Evolutionary conservation across 2,329 filamentous ascomycete genomes (phyloP).

Genomic region (Ophiostoma angusticollis): DNA sequence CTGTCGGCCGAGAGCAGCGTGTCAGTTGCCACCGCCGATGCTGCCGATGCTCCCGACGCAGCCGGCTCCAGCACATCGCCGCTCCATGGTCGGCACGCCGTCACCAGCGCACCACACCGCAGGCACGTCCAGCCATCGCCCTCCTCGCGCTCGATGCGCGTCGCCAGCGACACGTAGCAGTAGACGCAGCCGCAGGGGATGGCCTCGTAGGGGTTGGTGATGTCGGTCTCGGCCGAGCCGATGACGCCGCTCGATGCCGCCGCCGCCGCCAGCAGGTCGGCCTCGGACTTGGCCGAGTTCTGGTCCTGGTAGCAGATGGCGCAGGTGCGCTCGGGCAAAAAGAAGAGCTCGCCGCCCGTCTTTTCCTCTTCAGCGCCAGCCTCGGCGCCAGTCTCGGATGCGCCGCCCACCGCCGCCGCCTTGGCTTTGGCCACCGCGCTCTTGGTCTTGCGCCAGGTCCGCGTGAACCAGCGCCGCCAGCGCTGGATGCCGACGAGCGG

Average conservation of each 20-base stretch:
- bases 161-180: conserved; percentile 91
- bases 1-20: neutral
- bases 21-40: neutral
- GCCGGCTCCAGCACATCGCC: conserved; percentile 67
- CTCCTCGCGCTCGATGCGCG: conserved; percentile 79
- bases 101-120: conserved; percentile 71
- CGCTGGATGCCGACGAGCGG: conserved; percentile 88
- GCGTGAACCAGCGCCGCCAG: conserved; percentile 80
- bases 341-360: conserved; percentile 65
- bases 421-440: conserved; percentile 40
- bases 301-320: conserved; percentile 95
- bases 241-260: conserved; percentile 63
- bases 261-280: conserved; percentile 57
- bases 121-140: conserved; percentile 90
- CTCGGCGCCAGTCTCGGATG: conserved; percentile 1
- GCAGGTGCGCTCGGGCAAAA: conserved; percentile 85
- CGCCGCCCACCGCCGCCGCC: conserved; percentile 5
- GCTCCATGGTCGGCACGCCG: conserved; percentile 79
- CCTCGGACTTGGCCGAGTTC: conserved; percentile 63
- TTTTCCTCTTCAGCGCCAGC: conserved; percentile 36
- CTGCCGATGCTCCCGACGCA: neutral
- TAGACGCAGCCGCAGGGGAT: conserved; percentile 85
- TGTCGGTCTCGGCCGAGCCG: conserved; percentile 79
- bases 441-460: conserved; percentile 74
- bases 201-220: conserved; percentile 92